A percentile compares a stretch with the other conserved stretches of the same genome.
These are phyloP conservation scores for Solanum chilense DNA, from an alignment of 257 asterid genomes.

Conservation along the genomic window DNA sequence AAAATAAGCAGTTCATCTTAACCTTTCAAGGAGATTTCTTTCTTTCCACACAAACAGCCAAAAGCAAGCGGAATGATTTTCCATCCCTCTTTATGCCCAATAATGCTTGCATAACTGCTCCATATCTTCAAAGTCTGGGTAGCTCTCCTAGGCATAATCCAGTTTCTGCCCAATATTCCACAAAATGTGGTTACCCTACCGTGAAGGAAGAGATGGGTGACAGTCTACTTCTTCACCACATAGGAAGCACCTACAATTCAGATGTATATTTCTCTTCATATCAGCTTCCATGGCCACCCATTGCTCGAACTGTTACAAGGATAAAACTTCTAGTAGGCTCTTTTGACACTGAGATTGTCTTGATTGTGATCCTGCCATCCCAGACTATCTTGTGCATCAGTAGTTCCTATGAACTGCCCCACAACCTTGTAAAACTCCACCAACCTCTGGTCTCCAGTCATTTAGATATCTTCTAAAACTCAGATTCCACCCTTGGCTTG, in stretches of 20 bases:
- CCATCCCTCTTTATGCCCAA: background rate
- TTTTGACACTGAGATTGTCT: background rate
- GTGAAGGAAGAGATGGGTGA: background rate
- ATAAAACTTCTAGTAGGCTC: background rate
- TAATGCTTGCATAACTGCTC: background rate
- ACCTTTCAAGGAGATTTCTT: background rate
- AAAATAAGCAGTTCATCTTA: background rate
- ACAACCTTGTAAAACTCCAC: background rate
- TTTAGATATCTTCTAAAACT: background rate
- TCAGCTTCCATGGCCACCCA: background rate
- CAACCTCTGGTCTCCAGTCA: background rate
- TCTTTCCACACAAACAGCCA: background rate
- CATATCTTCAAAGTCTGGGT: background rate
- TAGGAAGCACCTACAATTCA: background rate
- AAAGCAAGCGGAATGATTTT: background rate
- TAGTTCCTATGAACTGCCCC: background rate
- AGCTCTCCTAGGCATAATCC: background rate
- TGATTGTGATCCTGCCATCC: background rate
- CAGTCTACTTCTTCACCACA: background rate
- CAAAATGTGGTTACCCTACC: background rate
- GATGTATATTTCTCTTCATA: background rate
- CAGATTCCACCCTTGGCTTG: background rate
- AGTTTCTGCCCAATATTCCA: background rate
- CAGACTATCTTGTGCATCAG: background rate
- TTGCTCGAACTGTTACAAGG: background rate